Conservation (phyloP, 208 protist species). For the Vickermania ingenoplastis region DNA sequence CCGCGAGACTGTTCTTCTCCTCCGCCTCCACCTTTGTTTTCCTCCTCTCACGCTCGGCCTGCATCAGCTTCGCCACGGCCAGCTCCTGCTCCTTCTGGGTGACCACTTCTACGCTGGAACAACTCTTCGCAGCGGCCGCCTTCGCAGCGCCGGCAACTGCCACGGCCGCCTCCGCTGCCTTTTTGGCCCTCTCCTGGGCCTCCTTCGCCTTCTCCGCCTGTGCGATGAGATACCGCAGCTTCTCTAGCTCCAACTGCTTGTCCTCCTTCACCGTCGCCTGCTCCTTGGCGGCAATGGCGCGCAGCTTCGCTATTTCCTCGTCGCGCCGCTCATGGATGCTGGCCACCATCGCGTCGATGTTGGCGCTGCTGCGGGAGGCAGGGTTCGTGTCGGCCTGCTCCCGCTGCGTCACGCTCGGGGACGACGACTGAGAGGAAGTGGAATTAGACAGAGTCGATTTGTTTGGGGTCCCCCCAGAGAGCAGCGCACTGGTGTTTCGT, state of each 20-base stretch:
- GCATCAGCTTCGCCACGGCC: neutral
- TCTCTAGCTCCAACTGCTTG: neutral
- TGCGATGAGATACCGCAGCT: neutral
- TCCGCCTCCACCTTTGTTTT: neutral
- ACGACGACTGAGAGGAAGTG: neutral
- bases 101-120: neutral
- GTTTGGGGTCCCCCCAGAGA: too few species aligned
- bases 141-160: neutral
- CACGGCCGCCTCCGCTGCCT: neutral
- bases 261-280: conserved; percentile 1
- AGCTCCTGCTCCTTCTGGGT: too few species aligned
- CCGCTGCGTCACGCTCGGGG: neutral
- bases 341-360: neutral
- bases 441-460: neutral
- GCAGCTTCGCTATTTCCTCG: neutral
- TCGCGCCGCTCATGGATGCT: neutral
- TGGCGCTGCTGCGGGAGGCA: neutral
- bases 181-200: neutral
- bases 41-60: neutral
- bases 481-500: too few species aligned
- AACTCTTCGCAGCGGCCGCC: neutral
- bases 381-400: neutral
- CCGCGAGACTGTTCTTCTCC: neutral
- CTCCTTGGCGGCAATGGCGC: conserved; percentile 3
- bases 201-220: neutral